Percentiles rank a stretch among this genome's conserved stretches.
phyloP scores from a whole-genome alignment of 2,329 filamentous ascomycete genomes.

The Phyllosticta citriasiana region DNA sequence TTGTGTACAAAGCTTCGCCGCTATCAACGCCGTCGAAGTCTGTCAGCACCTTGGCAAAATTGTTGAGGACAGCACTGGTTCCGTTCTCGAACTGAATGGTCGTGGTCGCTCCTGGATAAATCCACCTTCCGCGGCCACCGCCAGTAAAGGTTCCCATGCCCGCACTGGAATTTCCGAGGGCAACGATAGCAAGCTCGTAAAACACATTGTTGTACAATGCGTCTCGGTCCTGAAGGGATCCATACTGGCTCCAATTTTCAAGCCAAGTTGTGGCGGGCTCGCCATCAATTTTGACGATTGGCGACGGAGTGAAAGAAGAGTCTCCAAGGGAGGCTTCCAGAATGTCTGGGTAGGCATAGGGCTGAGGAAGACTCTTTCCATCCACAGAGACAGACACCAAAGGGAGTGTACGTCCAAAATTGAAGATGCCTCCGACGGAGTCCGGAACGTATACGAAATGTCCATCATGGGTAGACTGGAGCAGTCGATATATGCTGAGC shows the following conservation, averaged over 20 bases:
- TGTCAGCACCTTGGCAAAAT: slow-evolving; percentile 31
- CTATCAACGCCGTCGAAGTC: slow-evolving; percentile 30
- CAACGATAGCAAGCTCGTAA: slow-evolving; percentile 35
- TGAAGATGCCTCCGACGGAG: slow-evolving; percentile 41
- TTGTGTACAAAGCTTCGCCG: slow-evolving; percentile 30
- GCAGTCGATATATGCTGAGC: slow-evolving; percentile 43
- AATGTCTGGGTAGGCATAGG: slow-evolving; percentile 45
- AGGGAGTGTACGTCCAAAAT: slow-evolving; percentile 37
- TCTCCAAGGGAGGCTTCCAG: slow-evolving; percentile 34
- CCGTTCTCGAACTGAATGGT: slow-evolving; percentile 38
- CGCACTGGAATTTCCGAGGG: slow-evolving; percentile 29
- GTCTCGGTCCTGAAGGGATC: slow-evolving; percentile 46
- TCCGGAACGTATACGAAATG: slow-evolving; percentile 51
- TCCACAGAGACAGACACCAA: slow-evolving; percentile 53
- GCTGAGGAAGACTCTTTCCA: slow-evolving; percentile 47
- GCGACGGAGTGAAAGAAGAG: slow-evolving; percentile 37
- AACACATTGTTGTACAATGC: slow-evolving; percentile 46
- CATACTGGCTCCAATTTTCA: slow-evolving; percentile 36
- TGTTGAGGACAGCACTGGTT: slow-evolving; percentile 28
- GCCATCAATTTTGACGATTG: slow-evolving; percentile 48
- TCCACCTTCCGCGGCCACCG: slow-evolving; percentile 33
- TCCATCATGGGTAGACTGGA: slow-evolving; percentile 52
- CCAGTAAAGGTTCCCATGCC: slow-evolving; percentile 35
- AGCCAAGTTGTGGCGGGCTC: slow-evolving; percentile 40
- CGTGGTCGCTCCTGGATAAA: slow-evolving; percentile 35